Base-by-base conservation (phyloP, 1,139 yeast species). In the Suhomyces kunorum region DNA sequence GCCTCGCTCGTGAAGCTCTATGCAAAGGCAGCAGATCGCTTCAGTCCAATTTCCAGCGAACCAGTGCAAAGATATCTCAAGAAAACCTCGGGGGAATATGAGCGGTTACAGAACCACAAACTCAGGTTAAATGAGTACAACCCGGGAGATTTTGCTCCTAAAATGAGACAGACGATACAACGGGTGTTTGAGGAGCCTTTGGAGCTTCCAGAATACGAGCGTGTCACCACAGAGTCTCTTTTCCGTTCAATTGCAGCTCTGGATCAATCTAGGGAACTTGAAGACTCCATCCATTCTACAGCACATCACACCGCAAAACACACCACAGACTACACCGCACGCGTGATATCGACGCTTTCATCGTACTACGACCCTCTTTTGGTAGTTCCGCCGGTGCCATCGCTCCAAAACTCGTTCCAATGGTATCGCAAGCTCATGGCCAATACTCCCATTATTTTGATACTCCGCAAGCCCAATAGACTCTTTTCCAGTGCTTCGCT, bases 391-490 rank as follows among this genome's bases (percentile, higher is more conserved):
- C 22, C 32, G 0, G 40, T 40, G 8, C 24, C 34, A 4, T 30
- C 48, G 11, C 25, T 44, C 5, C 40, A 41, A 17, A 55, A 59
- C 11, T 54, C 66, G 8, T 59, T 55, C 47, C 45, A 47, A 26
- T 70, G 71, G 72, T 68, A 55, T 46, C 45, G 47, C 9, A 50
- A 59, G 24, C 50, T 63, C 17, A 45, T 71, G 6, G 33, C 45
- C 4, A 33, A 47, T n/a, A 55, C 74, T 0, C 76, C 76, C 1
- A 50, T 71, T 5, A 46, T 63, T 3, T 44, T 71, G 12, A 46
- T 71, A 5, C 48, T 71, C 5, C 55, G 55, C 37, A 68, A 65
- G 41, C 50, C 49, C 22, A 56, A 63, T 28, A 43, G 58, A 13
- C 56, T 71, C 11, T 61, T 67, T 40, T 57, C 68, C 2, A 59